These are phyloP conservation scores for Cyphellophora attinorum DNA, from an alignment of 2,329 filamentous ascomycete species.

Conservation along the genomic window DNA sequence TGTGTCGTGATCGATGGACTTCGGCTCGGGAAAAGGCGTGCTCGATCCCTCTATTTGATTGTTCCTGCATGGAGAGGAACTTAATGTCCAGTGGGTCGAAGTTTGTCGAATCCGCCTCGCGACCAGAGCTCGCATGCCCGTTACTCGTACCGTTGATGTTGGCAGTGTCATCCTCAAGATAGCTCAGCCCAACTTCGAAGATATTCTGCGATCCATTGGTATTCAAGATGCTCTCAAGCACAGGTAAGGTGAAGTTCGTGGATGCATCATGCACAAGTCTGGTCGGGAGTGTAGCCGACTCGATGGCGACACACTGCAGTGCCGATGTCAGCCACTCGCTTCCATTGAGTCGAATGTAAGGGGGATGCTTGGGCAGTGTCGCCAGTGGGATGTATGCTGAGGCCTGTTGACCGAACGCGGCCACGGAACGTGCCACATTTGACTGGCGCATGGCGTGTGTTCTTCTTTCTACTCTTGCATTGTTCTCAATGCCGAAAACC, in stretches of 20 bases:
- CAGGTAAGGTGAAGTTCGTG: conserved; percentile 45
- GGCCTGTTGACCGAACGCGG: conserved; percentile 58
- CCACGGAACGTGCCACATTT: conserved; percentile 66
- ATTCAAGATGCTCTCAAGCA: conserved; percentile 59
- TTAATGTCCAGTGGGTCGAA: conserved; percentile 4
- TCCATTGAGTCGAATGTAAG: conserved; percentile 47
- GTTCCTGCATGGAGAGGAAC: conserved; percentile 14
- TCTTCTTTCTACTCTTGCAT: conserved; percentile 45
- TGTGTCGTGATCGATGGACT: conserved; percentile 8
- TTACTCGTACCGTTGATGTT: not conserved
- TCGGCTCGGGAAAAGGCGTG: conserved; percentile 16
- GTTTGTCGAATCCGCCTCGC: conserved; percentile 8
- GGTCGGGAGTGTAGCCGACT: conserved; percentile 68
- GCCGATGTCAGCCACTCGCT: conserved; percentile 74
- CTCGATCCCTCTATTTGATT: conserved; percentile 10
- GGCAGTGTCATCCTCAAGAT: too few relatives aligned
- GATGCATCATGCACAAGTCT: conserved; percentile 46
- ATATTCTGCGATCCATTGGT: conserved; percentile 71
- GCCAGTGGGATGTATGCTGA: conserved; percentile 71
- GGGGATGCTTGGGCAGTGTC: conserved; percentile 50
- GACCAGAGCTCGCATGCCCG: conserved; percentile 6
- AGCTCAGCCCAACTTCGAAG: conserved; percentile 62
- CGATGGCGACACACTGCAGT: conserved; percentile 64
- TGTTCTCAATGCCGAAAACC: conserved; percentile 74
- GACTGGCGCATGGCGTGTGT: conserved; percentile 55